These are phyloP conservation scores for Carnegiea gigantea DNA, from an alignment of 179 eudicot genomes.

Conservation along the genomic window DNA sequence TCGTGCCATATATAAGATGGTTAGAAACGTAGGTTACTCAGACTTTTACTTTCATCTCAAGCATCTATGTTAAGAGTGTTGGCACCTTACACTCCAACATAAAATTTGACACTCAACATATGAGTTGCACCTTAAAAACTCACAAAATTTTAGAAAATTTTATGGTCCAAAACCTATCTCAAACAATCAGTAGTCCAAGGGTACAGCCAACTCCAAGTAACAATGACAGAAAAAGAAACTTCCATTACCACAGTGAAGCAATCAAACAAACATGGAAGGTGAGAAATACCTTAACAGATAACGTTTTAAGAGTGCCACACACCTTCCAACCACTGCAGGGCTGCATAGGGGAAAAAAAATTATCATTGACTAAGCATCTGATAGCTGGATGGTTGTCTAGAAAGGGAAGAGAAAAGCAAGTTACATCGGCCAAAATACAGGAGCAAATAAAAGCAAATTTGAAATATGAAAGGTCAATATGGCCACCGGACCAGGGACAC, in stretches of 20 bases:
- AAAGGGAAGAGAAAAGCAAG: background rate
- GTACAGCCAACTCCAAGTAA: background rate
- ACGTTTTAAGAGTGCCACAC: constrained; percentile 85
- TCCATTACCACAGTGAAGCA: background rate
- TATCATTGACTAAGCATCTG: constrained; percentile 21
- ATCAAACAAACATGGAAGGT: constrained; percentile 9
- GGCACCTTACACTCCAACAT: too few species aligned
- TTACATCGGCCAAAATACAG: background rate
- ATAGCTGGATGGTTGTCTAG: constrained; percentile 18
- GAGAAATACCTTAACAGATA: constrained; percentile 67
- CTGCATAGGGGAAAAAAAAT: constrained; percentile 46
- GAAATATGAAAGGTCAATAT: background rate
- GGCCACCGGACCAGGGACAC: background rate
- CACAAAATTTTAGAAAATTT: background rate
- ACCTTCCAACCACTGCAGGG: constrained; percentile 96
- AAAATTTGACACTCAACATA: too few species aligned
- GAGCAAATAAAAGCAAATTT: background rate
- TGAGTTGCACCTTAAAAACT: background rate
- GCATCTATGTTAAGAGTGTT: too few species aligned
- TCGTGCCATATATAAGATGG: too few species aligned
- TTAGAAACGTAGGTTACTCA: too few species aligned
- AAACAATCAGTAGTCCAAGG: background rate
- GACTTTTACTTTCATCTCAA: too few species aligned
- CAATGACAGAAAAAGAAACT: background rate
- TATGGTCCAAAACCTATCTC: background rate